phyloP scores from a whole-genome alignment of 1,284 basidiomycete species.

The Gomphus sp. region DNA sequence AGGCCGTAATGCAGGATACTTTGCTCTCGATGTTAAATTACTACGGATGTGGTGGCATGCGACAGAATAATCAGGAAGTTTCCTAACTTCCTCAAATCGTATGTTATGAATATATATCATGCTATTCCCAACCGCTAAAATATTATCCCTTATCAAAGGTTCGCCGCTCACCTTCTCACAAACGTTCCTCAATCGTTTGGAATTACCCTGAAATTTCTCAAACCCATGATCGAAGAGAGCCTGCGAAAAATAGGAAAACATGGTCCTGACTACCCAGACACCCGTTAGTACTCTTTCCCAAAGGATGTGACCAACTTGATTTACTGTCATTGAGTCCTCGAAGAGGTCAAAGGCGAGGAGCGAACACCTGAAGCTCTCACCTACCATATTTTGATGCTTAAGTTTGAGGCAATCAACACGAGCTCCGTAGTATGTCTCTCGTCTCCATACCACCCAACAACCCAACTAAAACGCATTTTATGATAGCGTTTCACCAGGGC shows the following conservation, averaged over 20 bases:
- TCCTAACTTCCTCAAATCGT: slow-evolving; percentile 32
- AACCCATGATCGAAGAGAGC: slow-evolving; percentile 18
- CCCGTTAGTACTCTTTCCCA: too few relatives aligned
- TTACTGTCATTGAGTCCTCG: too few relatives aligned
- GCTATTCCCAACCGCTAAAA: background rate
- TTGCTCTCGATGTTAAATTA: slow-evolving; percentile 18
- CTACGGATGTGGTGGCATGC: slow-evolving; percentile 20
- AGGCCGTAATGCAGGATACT: slow-evolving; percentile 27
- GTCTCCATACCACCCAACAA: too few relatives aligned
- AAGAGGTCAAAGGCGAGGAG: too few relatives aligned
- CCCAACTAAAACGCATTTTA: too few relatives aligned
- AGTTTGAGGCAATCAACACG: too few relatives aligned
- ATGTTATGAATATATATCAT: slow-evolving; percentile 10
- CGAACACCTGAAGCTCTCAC: too few relatives aligned
- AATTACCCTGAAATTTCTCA: slow-evolving; percentile 14
- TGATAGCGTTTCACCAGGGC: too few relatives aligned
- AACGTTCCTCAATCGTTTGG: slow-evolving; percentile 7
- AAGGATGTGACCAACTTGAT: too few relatives aligned
- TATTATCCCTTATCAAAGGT: slow-evolving; percentile 3
- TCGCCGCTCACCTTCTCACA: slow-evolving; percentile 14
- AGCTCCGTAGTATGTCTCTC: too few relatives aligned
- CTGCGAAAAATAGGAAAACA: slow-evolving; percentile 14
- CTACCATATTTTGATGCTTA: too few relatives aligned
- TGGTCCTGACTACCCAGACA: background rate
- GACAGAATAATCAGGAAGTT: slow-evolving; percentile 22